Evolutionary conservation across 208 protist genomes (phyloP).

Genomic region (Histomonas meleagridis): DNA sequence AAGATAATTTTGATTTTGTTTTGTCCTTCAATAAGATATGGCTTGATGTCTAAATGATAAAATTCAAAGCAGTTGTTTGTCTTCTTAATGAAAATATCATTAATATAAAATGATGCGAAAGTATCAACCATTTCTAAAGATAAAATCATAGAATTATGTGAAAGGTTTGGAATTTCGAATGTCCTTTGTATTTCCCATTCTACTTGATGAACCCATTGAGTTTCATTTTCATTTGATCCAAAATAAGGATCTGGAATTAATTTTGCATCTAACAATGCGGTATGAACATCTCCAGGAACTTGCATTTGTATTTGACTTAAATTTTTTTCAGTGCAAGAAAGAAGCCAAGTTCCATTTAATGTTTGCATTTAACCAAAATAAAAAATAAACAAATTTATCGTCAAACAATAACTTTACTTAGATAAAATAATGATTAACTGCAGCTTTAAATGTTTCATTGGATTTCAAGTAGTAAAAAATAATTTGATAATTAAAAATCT

Average conservation of each 20-base stretch:
- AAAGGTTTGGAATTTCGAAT: background rate
- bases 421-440: too few species aligned
- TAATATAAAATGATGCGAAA: background rate
- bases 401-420: too few species aligned
- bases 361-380: too few species aligned
- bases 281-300: background rate
- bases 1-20: constrained; percentile 1
- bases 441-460: too few species aligned
- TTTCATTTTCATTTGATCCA: background rate
- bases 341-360: background rate
- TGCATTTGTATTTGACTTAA: background rate
- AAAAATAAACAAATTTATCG: too few species aligned
- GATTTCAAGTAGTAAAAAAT: too few species aligned
- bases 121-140: background rate
- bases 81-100: background rate
- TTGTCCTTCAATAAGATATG: background rate
- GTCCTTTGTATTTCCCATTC: background rate
- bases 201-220: background rate
- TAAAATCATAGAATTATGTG: background rate
- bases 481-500: too few species aligned
- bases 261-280: background rate
- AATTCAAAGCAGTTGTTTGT: background rate
- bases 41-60: background rate
- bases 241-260: constrained; percentile 33
- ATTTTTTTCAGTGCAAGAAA: background rate